These are phyloP conservation scores for Solanum acaule DNA, from an alignment of 257 asterid species.

Conservation along the genomic window DNA sequence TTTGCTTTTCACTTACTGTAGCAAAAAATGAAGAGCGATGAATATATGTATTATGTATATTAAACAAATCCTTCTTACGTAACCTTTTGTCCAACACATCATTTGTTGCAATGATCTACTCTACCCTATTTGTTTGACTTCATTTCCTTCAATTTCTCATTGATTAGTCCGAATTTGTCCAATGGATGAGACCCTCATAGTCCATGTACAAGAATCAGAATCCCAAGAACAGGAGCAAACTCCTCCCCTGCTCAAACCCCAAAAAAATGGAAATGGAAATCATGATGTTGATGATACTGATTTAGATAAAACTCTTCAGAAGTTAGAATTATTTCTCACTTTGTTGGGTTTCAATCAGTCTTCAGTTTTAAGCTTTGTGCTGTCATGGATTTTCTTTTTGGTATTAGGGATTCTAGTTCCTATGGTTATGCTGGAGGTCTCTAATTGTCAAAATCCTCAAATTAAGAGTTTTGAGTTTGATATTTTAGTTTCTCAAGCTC, in stretches of 20 bases:
- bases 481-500: constrained; percentile 62
- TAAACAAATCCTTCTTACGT: neutral
- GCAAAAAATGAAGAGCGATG: neutral
- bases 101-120: neutral
- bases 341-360: constrained; percentile 58
- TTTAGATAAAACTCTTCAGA: constrained; percentile 48
- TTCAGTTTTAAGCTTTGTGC: constrained; percentile 22
- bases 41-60: too few species aligned
- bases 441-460: constrained; percentile 62
- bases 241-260: constrained; percentile 32
- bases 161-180: neutral
- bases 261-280: constrained; percentile 9
- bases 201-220: constrained; percentile 27
- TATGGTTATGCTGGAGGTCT: constrained; percentile 45
- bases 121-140: neutral
- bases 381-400: constrained; percentile 52
- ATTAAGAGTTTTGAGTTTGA: constrained; percentile 63
- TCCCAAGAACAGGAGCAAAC: constrained; percentile 15
- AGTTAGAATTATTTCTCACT: constrained; percentile 31
- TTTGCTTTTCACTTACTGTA: neutral
- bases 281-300: constrained; percentile 23
- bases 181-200: constrained; percentile 50
- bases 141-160: neutral
- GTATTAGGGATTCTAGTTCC: constrained; percentile 49
- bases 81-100: neutral